A percentile compares a stretch with the other conserved stretches of the same genome.
Evolutionary conservation across 2,329 filamentous ascomycete genomes (phyloP).

Genomic region (Xylogone sp.): DNA sequence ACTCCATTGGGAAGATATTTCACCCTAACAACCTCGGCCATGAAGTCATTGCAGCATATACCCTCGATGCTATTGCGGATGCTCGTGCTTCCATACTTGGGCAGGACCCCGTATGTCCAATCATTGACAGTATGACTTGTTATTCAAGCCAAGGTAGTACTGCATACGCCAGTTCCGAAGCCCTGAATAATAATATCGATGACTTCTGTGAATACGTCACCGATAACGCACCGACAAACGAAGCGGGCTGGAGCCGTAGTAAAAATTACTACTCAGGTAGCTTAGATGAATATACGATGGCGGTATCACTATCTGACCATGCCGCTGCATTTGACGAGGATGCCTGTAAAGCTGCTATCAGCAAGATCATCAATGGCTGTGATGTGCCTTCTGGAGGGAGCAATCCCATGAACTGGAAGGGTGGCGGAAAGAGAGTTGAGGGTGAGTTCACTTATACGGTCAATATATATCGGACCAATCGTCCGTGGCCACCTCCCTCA

Average conservation of each 20-base stretch:
- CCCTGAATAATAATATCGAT: conserved; percentile 5
- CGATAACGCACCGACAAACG: not conserved
- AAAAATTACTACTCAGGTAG: not conserved
- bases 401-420: conserved; percentile 30
- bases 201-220: conserved; percentile 2
- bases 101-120: too few relatives aligned
- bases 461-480: conserved; percentile 13
- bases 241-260: not conserved
- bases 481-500: conserved; percentile 21
- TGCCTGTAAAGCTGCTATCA: conserved; percentile 10
- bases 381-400: conserved; percentile 17
- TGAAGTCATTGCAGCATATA: too few relatives aligned
- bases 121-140: conserved; percentile 5
- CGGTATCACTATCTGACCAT: conserved; percentile 11
- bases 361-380: conserved; percentile 24
- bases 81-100: too few relatives aligned
- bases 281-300: not conserved
- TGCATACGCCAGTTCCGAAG: conserved; percentile 3
- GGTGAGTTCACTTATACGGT: conserved; percentile 24
- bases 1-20: too few relatives aligned
- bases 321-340: conserved; percentile 8
- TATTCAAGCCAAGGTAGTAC: conserved; percentile 4
- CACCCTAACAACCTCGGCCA: too few relatives aligned
- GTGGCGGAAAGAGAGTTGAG: conserved; percentile 20
- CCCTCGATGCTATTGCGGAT: too few relatives aligned